Evolutionary conservation across 768 basidiomycete genomes (phyloP), one percentile per base, ranked within the genome.

Genomic region (Lentinus brumalis): DNA sequence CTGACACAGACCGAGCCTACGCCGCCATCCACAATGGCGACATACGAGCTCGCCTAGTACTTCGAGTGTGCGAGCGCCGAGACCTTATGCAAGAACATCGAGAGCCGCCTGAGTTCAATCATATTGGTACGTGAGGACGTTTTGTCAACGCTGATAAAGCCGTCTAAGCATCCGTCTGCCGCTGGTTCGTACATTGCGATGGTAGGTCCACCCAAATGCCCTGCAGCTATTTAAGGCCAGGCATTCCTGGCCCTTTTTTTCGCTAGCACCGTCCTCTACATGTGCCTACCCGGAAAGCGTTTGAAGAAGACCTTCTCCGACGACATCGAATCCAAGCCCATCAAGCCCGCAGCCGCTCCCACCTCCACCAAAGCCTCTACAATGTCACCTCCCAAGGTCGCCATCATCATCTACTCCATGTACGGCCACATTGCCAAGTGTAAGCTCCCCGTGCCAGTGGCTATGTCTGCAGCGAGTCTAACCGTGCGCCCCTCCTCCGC

Each of bases 331-430:
- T 47, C 56, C 56, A 35, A 54, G 18, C 29, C 57, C 35, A 26
- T 2, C 1, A 60, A 59, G 30, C 21, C 66, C 18, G 46, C 59
- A 16, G 35, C 60, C 16, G 12, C 64, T 16, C 51, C 57, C 57
- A 4, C 58, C n/a, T 35, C 56, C 5, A 31, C 63, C 21, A 44
- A 40, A n/a, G 4, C 53, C 7, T 38, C 59, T 53, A 66, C 63
- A 59, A 60, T 60, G 29, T 50, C n/a, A n/a, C n/a, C 66, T 46
- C 87, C 89, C 40, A 83, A 75, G 68, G 75, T 90, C 67, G 88
- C 88, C 58, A 89, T 91, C 67, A 64, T 91, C 68, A 86, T 91
- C 73, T 92, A 92, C 76, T 76, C 86, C 39, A 75, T 89, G 79
- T 89, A 88, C 72, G 88, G 88, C 65, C 91, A 92, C 72, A 85